A percentile compares a stretch with the other conserved stretches of the same genome.
Conservation (phyloP, 2,329 filamentous ascomycete genomes). For the Neofusicoccum laricinum region DNA sequence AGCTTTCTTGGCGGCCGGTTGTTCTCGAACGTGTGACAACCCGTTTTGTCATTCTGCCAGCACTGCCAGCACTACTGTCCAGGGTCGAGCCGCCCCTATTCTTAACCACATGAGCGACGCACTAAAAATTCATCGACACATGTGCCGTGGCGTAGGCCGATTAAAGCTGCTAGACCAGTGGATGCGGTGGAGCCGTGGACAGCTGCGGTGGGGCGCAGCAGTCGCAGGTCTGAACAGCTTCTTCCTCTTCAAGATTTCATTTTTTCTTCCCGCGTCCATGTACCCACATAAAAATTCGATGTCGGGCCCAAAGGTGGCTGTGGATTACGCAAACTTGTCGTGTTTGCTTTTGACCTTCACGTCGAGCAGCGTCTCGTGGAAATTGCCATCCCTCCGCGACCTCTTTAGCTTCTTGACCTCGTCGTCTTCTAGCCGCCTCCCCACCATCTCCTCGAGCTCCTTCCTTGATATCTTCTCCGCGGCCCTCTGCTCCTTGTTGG, state of each 20-base stretch:
- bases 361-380: conserved; percentile 81
- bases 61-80: not conserved
- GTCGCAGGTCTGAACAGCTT: not conserved
- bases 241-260: not conserved
- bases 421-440: conserved; percentile 73
- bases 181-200: not conserved
- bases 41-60: not conserved
- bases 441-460: conserved; percentile 79
- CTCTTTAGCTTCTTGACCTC: conserved; percentile 82
- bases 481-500: conserved; percentile 78
- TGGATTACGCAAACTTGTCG: conserved; percentile 66
- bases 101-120: not conserved
- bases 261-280: not conserved
- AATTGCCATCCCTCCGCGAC: conserved; percentile 81
- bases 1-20: not conserved
- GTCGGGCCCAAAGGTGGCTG: not conserved
- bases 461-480: conserved; percentile 80
- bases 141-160: not conserved
- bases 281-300: not conserved
- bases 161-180: not conserved
- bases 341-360: conserved; percentile 91
- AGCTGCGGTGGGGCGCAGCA: not conserved
- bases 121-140: not conserved
- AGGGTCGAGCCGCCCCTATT: not conserved
- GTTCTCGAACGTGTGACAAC: not conserved